Evolutionary conservation across 768 basidiomycete genomes (phyloP).

Genomic region (Hemileccinum rubropunctum): DNA sequence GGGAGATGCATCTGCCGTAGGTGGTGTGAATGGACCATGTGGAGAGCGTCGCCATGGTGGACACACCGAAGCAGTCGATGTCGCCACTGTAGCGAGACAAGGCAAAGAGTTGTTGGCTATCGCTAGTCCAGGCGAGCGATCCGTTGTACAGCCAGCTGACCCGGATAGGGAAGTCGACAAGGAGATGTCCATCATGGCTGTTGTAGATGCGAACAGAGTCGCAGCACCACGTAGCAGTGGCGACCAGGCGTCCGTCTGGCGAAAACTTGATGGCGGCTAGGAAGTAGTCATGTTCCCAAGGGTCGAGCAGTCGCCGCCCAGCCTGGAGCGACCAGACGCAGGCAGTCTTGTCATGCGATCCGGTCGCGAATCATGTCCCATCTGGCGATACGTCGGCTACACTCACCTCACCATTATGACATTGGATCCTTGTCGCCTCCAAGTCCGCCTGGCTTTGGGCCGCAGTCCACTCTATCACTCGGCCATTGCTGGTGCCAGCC

Average conservation of each 20-base stretch:
- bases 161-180: too few species aligned
- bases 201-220: slow-evolving; percentile 5
- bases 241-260: slow-evolving; percentile 2
- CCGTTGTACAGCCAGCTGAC: background rate
- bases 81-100: background rate
- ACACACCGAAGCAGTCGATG: background rate
- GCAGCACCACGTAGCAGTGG: background rate
- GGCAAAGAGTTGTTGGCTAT: background rate
- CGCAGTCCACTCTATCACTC: background rate
- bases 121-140: background rate
- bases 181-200: background rate
- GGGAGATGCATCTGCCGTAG: background rate
- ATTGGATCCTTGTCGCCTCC: too few species aligned
- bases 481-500: background rate
- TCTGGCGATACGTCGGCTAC: background rate
- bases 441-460: too few species aligned
- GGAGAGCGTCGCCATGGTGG: background rate
- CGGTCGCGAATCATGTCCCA: background rate
- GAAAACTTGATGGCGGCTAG: slow-evolving; percentile 8
- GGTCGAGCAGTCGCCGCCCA: background rate
- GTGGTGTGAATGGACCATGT: background rate
- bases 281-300: background rate
- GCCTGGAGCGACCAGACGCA: slow-evolving; percentile 5
- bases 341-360: background rate
- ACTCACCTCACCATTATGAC: too few species aligned